Evolutionary conservation across 2,329 filamentous ascomycete genomes (phyloP), one percentile per base, ranked within the genome.

Genomic region (Trichoderma oligosporum): DNA sequence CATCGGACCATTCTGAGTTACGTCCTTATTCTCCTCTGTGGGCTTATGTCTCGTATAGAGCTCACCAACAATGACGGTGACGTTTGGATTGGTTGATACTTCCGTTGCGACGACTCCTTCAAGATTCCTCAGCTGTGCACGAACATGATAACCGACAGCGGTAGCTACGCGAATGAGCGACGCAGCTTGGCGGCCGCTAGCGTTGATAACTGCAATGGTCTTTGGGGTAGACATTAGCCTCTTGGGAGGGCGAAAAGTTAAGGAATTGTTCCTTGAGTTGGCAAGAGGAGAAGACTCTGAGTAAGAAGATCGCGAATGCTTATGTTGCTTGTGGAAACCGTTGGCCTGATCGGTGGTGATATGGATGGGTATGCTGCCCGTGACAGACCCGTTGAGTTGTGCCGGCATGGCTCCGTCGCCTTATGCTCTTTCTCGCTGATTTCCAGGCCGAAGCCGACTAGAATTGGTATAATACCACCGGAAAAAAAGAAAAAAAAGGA

Each of bases 161-260:
- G 90, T 90, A 58, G 93, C 93, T 69, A 96, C 91, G 64, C 94
- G 88, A 66, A 97, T 94, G 68, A 99, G 85, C 59, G 92, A 97
- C 58, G 93, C 93, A 63, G 93, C 91, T 79, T 99, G 94, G 66
- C 94, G 89, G 68, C 94, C 94, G 71, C 91, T 93, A 70, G 91
- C 91, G 76, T 97, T 97, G 76, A 97, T 92, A 69, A 96, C 87
- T 70, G 92, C 93, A 68, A 96, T 91, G 56, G 89, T 94, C 77
- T 92, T 94, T 42, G 82, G 81, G 27, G 77, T 75, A 59, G 80
- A 78, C 74, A 82, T 83, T 64, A 80, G 74, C 63, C 82, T 77
- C 71, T 84, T 84, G 45, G 79, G 72, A 14, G 82, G 82, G 18
- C 82, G 81, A 64, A 83, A 83, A n/a, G 77, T 83, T 59, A 83